Percentiles rank a stretch among this genome's conserved stretches.
These are phyloP conservation scores for Lachnellula cervina DNA, from an alignment of 2,329 filamentous ascomycete genomes.

Conservation along the genomic window DNA sequence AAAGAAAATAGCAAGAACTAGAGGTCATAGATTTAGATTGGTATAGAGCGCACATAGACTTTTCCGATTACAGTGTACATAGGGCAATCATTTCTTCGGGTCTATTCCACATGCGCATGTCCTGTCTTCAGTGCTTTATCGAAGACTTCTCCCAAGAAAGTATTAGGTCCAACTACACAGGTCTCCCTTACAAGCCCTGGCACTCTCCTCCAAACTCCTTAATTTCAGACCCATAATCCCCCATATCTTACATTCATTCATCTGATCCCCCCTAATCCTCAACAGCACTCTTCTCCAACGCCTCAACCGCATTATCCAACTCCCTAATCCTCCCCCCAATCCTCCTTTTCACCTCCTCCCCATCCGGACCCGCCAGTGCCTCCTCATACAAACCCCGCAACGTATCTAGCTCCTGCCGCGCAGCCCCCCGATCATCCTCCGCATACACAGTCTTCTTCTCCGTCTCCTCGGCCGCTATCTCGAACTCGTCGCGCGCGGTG, in stretches of 20 bases:
- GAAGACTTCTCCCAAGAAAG: not conserved
- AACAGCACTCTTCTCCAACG: constrained; percentile 37
- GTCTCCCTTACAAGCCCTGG: not conserved
- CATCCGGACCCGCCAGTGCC: constrained; percentile 32
- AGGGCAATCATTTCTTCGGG: not conserved
- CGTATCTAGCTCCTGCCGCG: constrained; percentile 40
- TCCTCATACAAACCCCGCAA: constrained; percentile 29
- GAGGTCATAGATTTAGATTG: not conserved
- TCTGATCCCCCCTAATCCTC: constrained; percentile 28
- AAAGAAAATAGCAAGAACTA: constrained; percentile 11
- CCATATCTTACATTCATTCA: not conserved
- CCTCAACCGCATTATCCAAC: constrained; percentile 39
- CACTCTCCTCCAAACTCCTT: not conserved
- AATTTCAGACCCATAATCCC: not conserved
- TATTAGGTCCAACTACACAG: not conserved
- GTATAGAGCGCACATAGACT: constrained; percentile 3
- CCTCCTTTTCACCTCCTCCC: constrained; percentile 39
- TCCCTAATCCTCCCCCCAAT: constrained; percentile 42
- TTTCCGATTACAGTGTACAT: not conserved
- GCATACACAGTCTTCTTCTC: constrained; percentile 41
- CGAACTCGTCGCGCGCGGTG: constrained; percentile 43
- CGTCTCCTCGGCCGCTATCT: constrained; percentile 44
- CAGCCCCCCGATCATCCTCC: constrained; percentile 40
- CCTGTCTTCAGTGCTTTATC: too few species aligned
- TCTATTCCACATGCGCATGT: not conserved